Evolutionary conservation across 2,329 filamentous ascomycete species (phyloP).

Genomic region (Scedosporium boydii): DNA sequence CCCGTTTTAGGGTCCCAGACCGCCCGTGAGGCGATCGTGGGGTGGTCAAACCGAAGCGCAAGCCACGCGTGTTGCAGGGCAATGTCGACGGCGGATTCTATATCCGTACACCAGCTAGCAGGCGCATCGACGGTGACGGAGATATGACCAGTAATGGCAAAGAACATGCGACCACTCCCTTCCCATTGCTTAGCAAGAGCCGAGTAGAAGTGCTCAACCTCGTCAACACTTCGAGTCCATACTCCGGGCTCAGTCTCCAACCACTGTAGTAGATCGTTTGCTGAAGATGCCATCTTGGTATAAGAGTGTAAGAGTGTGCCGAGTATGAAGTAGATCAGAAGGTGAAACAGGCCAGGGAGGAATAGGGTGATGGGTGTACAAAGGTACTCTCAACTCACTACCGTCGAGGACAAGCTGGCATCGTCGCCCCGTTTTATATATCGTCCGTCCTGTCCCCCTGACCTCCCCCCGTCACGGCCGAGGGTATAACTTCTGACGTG

Average conservation of each 20-base stretch:
- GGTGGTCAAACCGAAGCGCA: slow-evolving; percentile 20
- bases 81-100: slow-evolving; percentile 14
- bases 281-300: background rate
- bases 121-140: slow-evolving; percentile 15
- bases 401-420: background rate
- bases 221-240: slow-evolving; percentile 28
- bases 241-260: slow-evolving; percentile 14
- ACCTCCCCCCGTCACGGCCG: background rate
- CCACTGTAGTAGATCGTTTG: slow-evolving; percentile 13
- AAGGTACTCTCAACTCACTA: background rate
- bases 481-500: background rate
- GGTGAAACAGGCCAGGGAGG: background rate
- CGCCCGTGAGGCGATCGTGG: slow-evolving; percentile 21
- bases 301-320: background rate
- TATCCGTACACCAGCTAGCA: background rate
- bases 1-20: slow-evolving; percentile 10
- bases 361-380: background rate
- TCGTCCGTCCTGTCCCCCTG: background rate
- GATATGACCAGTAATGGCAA: slow-evolving; percentile 29
- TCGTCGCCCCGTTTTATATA: background rate
- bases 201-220: slow-evolving; percentile 30
- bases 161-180: slow-evolving; percentile 27
- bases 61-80: slow-evolving; percentile 24
- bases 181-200: slow-evolving; percentile 22
- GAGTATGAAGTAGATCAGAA: background rate